Evolutionary conservation across 148 eudicot genomes (phyloP), one percentile per base, ranked within the genome.

Genomic region (Rhododendron mucronatum): DNA sequence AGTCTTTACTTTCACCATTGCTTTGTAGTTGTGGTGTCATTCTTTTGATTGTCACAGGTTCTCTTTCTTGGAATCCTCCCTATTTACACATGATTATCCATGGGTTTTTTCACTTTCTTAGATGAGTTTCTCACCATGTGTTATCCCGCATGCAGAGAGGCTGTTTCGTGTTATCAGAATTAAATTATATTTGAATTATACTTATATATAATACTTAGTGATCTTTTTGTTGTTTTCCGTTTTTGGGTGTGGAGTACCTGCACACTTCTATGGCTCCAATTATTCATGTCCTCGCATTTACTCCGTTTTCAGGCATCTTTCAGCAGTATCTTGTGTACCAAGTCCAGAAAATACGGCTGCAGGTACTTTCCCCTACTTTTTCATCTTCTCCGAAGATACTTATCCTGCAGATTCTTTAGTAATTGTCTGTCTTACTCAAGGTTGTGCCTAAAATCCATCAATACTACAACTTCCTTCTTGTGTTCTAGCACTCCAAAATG

Each of bases 281-380:
- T n/a, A 26, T 15, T 63, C 75, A 57, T 51, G 9, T 23, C 14
- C 48, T 75, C 20, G 44, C 16, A 74, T 83, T 76, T 11, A 80
- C 80, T 82, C 28, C 73, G 21, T 82, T 79, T 86, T 75, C 96
- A 96, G 99, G 99, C 39, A 91, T 96, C 80, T 95, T 96, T 90
- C 99, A 94, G 88, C 99, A 96, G 87, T 96, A 94, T 91, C 87
- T 94, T 84, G 98, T 94, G 61, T 92, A 96, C 89, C 99, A 96
- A 91, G 99, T 95, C 65, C 94, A 96, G 85, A 97, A 96, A 88
- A 94, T 95, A 83, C 94, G 99, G 83, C 88, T 96, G 87, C 99
- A 96, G 98, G 99, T 95, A 75, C 30, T 37, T 44, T 9, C 12
- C 15, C 20, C 26, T 81, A 7, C 33, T 47, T 65, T 80, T 35